These are phyloP conservation scores for Neurospora sp. DNA, from an alignment of 495 filamentous ascomycete genomes.

Conservation along the genomic window DNA sequence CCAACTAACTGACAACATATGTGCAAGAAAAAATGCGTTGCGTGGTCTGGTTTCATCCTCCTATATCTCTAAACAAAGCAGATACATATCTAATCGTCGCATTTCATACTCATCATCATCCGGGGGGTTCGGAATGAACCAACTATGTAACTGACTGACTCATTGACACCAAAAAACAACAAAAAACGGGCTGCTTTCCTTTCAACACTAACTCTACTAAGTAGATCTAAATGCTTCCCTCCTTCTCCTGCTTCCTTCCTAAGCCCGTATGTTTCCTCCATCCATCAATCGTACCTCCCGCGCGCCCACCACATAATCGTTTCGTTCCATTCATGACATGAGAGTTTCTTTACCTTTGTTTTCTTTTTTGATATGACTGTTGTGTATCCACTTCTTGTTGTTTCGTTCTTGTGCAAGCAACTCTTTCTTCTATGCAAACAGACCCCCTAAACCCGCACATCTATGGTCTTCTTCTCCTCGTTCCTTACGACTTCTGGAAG, in stretches of 20 bases:
- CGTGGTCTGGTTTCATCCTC: background rate
- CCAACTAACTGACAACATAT: background rate
- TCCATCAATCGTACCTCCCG: background rate
- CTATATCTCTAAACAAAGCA: background rate
- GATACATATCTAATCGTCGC: background rate
- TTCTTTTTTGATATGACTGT: background rate
- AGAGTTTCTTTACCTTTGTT: constrained; percentile 1
- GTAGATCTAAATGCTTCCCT: background rate
- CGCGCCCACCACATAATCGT: background rate
- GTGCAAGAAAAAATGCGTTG: background rate
- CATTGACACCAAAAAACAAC: background rate
- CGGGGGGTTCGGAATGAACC: background rate
- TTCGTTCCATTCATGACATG: background rate
- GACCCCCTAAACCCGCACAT: background rate
- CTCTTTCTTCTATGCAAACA: background rate
- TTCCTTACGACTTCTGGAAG: constrained; percentile 37
- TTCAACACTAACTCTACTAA: background rate
- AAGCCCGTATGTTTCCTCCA: background rate
- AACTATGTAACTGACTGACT: background rate
- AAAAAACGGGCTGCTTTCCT: background rate
- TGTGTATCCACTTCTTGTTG: background rate
- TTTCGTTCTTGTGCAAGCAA: background rate
- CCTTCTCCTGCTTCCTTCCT: background rate
- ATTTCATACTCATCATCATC: background rate
- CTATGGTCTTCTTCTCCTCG: background rate